A percentile compares a stretch with the other conserved stretches of the same genome.
These are phyloP conservation scores for Kokia cookei DNA, from an alignment of 441 rosid genomes.

Conservation along the genomic window DNA sequence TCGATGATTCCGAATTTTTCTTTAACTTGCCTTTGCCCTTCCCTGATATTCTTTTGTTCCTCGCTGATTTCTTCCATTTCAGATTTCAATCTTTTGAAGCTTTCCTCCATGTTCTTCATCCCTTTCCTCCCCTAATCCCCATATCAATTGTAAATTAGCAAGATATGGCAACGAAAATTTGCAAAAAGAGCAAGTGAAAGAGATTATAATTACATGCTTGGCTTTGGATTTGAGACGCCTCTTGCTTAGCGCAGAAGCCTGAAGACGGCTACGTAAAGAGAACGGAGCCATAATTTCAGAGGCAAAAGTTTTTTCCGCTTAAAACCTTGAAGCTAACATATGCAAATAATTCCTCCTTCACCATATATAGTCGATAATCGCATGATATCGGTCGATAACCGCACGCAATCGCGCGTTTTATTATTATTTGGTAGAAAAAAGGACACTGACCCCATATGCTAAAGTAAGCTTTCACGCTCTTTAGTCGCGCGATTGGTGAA, in stretches of 20 bases:
- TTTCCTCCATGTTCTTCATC: not conserved
- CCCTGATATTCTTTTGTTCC: slow-evolving; percentile 2
- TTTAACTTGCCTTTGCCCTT: slow-evolving; percentile 7
- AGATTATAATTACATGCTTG: not conserved
- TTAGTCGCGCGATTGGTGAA: too few species aligned
- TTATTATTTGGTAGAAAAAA: too few species aligned
- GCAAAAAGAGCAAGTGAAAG: not conserved
- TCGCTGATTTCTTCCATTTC: slow-evolving; percentile 7
- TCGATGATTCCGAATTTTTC: not conserved
- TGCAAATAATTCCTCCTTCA: not conserved
- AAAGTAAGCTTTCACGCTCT: too few species aligned
- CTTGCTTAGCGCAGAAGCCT: not conserved
- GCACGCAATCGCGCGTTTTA: not conserved
- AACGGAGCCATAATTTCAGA: not conserved
- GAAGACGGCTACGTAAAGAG: not conserved
- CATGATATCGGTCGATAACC: not conserved
- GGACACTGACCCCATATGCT: too few species aligned
- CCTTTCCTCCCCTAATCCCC: not conserved
- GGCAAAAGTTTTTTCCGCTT: too few species aligned
- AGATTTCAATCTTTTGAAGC: not conserved
- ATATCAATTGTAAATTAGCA: not conserved
- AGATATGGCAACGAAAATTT: not conserved
- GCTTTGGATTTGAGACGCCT: not conserved
- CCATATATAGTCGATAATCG: not conserved
- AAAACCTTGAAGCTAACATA: not conserved